phyloP scores from a whole-genome alignment of 257 asterid species.

The Salvia rosmarinus region DNA sequence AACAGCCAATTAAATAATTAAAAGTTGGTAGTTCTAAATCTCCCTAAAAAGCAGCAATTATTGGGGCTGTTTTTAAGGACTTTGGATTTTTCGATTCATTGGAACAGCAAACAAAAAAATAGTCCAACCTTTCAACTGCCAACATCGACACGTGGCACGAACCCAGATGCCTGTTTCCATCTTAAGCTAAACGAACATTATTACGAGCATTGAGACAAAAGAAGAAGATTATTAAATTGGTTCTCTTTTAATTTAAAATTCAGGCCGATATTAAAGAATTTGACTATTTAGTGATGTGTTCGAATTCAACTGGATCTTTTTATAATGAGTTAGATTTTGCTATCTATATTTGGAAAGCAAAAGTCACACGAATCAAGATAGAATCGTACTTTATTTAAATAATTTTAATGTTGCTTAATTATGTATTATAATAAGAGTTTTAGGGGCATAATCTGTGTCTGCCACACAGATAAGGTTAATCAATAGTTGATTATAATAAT shows the following conservation, averaged over 20 bases:
- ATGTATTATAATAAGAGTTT: background rate
- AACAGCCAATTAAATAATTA: slow-evolving; percentile 31
- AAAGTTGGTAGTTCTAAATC: slow-evolving; percentile 32
- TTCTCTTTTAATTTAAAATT: background rate
- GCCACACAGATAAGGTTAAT: background rate
- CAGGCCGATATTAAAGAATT: background rate
- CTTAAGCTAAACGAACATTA: slow-evolving; percentile 35
- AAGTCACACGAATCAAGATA: slow-evolving; percentile 19
- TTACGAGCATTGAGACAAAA: slow-evolving; percentile 25
- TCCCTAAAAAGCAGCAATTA: slow-evolving; percentile 31
- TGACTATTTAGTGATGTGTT: slow-evolving; percentile 11
- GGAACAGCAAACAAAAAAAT: slow-evolving; percentile 24
- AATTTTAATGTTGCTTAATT: background rate
- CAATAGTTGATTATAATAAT: slow-evolving; percentile 4
- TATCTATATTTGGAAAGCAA: slow-evolving; percentile 35
- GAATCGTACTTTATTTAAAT: background rate
- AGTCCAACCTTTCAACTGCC: slow-evolving; percentile 30
- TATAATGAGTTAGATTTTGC: slow-evolving; percentile 27
- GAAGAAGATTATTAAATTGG: slow-evolving; percentile 16
- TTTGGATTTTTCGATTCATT: slow-evolving; percentile 8
- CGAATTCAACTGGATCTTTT: slow-evolving; percentile 2
- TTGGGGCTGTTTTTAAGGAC: slow-evolving; percentile 18
- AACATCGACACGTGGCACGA: slow-evolving; percentile 40
- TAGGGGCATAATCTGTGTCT: background rate
- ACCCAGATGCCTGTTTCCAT: slow-evolving; percentile 34